phyloP scores from a whole-genome alignment of 2,329 filamentous ascomycete species.

The Cladophialophora bantiana region DNA sequence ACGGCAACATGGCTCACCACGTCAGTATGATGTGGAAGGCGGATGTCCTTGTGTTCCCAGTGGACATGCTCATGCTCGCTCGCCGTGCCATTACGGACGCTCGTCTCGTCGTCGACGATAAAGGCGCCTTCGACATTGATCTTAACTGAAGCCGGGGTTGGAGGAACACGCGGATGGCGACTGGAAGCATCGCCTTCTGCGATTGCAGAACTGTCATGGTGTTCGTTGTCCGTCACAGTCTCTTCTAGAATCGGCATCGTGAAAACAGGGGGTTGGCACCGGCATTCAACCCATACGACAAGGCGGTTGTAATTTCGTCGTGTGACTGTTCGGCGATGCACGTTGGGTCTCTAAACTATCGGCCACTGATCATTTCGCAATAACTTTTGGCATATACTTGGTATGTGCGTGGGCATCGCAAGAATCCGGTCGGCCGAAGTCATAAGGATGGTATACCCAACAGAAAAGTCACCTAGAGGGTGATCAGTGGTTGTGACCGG shows the following conservation, averaged over 20 bases:
- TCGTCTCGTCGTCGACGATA: constrained; percentile 83
- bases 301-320: constrained; percentile 8
- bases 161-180: constrained; percentile 55
- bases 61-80: constrained; percentile 58
- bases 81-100: constrained; percentile 50
- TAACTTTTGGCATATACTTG: constrained; percentile 3
- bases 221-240: constrained; percentile 9
- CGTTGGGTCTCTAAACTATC: constrained; percentile 6
- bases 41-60: constrained; percentile 87
- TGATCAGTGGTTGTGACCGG: background rate
- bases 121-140: constrained; percentile 98
- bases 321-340: constrained; percentile 12
- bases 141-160: constrained; percentile 73
- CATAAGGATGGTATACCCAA: constrained; percentile 3
- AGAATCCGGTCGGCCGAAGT: constrained; percentile 17
- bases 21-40: constrained; percentile 93
- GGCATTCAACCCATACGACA: constrained; percentile 15
- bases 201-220: constrained; percentile 31
- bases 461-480: background rate
- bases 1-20: constrained; percentile 97
- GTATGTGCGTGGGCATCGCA: constrained; percentile 1
- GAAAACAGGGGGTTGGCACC: background rate
- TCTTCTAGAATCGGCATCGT: constrained; percentile 26
- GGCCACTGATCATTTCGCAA: constrained; percentile 11
- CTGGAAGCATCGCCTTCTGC: constrained; percentile 25